A percentile compares a stretch with the other conserved stretches of the same genome.
Conservation (phyloP, 2,329 filamentous ascomycete genomes). For the Aspergillus awamori region DNA sequence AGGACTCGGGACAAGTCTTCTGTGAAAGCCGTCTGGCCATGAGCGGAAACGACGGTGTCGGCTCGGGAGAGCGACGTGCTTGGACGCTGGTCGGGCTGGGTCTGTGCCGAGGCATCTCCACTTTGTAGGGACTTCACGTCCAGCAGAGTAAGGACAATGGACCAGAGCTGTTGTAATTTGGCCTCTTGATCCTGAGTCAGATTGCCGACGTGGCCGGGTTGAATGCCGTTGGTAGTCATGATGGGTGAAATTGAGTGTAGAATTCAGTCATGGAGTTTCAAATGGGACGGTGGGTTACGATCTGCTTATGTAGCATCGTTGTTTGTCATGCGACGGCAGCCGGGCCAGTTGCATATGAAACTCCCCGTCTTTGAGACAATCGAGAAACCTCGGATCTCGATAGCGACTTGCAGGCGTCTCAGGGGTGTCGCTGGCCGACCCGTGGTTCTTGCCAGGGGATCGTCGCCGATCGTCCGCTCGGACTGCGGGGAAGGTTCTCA, state of each 20-base stretch:
- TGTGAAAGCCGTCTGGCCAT: conserved; percentile 51
- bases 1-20: conserved; percentile 25
- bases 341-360: conserved; percentile 21
- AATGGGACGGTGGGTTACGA: neutral
- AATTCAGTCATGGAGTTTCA: neutral
- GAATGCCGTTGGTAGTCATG: conserved; percentile 17
- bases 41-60: conserved; percentile 61
- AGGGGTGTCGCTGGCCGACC: neutral
- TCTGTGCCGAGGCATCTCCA: conserved; percentile 53
- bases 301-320: neutral
- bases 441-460: neutral
- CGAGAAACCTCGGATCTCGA: conserved; percentile 25
- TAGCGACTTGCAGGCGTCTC: neutral
- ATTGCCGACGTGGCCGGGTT: conserved; percentile 74
- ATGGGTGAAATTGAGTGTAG: neutral
- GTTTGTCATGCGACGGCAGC: neutral
- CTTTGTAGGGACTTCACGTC: conserved; percentile 62
- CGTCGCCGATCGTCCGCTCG: neutral
- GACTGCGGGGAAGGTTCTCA: neutral
- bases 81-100: conserved; percentile 25
- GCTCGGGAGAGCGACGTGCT: conserved; percentile 34
- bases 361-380: conserved; percentile 13
- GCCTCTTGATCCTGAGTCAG: conserved; percentile 82
- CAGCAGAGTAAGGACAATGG: conserved; percentile 62
- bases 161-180: conserved; percentile 86